Evolutionary conservation across 768 basidiomycete species (phyloP), one percentile per base, ranked within the genome.

Genomic region (Agaricus sinodeliciosus): DNA sequence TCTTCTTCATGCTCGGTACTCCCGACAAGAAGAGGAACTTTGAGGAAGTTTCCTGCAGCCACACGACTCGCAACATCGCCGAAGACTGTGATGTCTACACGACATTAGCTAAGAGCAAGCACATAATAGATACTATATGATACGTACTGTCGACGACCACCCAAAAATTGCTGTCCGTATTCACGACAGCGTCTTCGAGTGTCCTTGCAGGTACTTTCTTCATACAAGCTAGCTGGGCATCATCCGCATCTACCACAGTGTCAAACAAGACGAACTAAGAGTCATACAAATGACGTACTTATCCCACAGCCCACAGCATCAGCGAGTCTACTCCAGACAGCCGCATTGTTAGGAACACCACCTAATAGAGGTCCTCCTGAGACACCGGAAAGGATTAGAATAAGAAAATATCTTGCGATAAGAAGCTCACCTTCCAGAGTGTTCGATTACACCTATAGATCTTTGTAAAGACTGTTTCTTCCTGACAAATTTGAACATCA

Each of bases 201-300:
- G 56, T 65, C 11, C 59, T 58, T 53, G 51, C 61, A 13, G 70
- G 62, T 3, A 69, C 63, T 7, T 57, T 55, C 54, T 70, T 62
- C 72, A 72, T 72, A 48, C 72, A 73, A 11, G 62, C 43, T 7
- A 72, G 49, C 43, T 73, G 72, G 11, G 63, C 58, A 18, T 59
- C 59, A 48, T 65, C 58, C 8, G 62, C 53, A 19, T 41, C 60
- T 60, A 9, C 22, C 3, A 18, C 9, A 39, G 26, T 16, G 36
- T 39, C 16, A 41, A 50, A 15, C 8, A 13, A 13, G 15, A 16
- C 22, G 9, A 16, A 8, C n/a, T 2, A 1, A 37, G 4, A 13
- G n/a, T 40, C 9, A 19, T n/a, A n/a, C 19, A 18, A 5, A 36
- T n/a, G 22, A 51, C 60, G 46, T 54, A 71, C 69, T 57, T 5